Evolutionary conservation across 306 rosid genomes (phyloP), one percentile per base, ranked within the genome.

Genomic region (Carpinus viminea): DNA sequence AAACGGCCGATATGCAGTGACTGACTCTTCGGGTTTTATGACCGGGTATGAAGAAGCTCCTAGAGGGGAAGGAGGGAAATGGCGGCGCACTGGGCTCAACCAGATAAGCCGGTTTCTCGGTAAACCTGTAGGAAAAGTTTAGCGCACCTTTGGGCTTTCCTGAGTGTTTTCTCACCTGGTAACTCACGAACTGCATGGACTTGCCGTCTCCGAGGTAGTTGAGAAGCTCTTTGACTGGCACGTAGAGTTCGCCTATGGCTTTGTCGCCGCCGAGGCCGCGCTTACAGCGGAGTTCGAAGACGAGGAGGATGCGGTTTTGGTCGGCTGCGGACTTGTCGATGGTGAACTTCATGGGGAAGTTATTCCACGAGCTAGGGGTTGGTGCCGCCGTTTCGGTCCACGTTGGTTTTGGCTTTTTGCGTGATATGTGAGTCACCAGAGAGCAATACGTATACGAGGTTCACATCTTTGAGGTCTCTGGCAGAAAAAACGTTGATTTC

Each of bases 401-500:
- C 84, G 5, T 70, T 69, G 31, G 98, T 87, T 43, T 80, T 86
- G 62, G 79, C 73, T 5, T 12, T 76, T 56, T 85, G 92, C 2
- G 34, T 55, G 7, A 59, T 10, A 1, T 10, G 2, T 1, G 80
- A 28, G 51, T 89, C 92, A 54, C 91, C 97, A 73, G 78, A 1
- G 91, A 94, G 75, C 0, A 85, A 79, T 59, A 89, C 88, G 87
- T 87, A 92, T 0, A 85, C 97, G 47, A 85, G 75, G 46, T 85
- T 92, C 3, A 89, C 97, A 41, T 92, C 79, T 20, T 95, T 86
- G 76, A 95, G 85, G 57, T 85, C 95, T 12, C 81, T 84, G 4
- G 98, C 97, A 0, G 98, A 92, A 70, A 83, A 47, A 24, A 94
- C 70, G 75, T 83, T 87, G 61, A 94, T 83, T n/a, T 94, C 96